These are phyloP conservation scores for Botryotinia convoluta DNA, from an alignment of 2,329 filamentous ascomycete genomes.

Conservation along the genomic window DNA sequence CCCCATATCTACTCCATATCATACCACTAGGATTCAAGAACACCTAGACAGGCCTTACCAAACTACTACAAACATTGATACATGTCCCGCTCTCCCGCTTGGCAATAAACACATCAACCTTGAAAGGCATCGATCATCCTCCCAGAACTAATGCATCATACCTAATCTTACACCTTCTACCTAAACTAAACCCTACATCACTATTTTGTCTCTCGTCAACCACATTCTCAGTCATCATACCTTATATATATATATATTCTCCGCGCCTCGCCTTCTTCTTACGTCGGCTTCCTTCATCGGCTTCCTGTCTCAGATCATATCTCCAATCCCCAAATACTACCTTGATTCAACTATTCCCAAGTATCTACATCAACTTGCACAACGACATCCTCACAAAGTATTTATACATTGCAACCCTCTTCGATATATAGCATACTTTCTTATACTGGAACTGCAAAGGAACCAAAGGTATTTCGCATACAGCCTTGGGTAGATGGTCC, in stretches of 20 bases:
- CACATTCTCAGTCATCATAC: constrained; percentile 13
- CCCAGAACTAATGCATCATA: constrained; percentile 33
- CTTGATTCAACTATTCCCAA: constrained; percentile 11
- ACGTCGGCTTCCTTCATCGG: constrained; percentile 24
- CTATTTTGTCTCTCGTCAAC: constrained; percentile 21
- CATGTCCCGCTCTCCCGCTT: constrained; percentile 17
- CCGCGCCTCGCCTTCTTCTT: constrained; percentile 23
- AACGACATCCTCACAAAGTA: constrained; percentile 3
- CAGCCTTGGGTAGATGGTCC: neutral
- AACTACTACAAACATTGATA: constrained; percentile 3
- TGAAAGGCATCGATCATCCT: constrained; percentile 27
- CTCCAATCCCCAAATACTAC: constrained; percentile 23
- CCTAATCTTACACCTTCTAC: constrained; percentile 32
- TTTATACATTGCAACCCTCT: neutral
- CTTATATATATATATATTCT: constrained; percentile 32
- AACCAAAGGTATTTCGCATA: constrained; percentile 26
- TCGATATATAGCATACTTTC: neutral
- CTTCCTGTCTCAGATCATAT: constrained; percentile 32
- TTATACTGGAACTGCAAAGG: constrained; percentile 24
- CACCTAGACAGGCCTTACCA: neutral
- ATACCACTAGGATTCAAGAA: constrained; percentile 7
- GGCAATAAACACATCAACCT: constrained; percentile 20
- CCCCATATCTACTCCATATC: constrained; percentile 13
- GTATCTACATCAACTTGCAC: constrained; percentile 7
- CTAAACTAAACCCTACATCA: constrained; percentile 13